Evolutionary conservation across 805 yeast species (phyloP), one percentile per base, ranked within the genome.

Genomic region (Sugiyamaella marilandica): DNA sequence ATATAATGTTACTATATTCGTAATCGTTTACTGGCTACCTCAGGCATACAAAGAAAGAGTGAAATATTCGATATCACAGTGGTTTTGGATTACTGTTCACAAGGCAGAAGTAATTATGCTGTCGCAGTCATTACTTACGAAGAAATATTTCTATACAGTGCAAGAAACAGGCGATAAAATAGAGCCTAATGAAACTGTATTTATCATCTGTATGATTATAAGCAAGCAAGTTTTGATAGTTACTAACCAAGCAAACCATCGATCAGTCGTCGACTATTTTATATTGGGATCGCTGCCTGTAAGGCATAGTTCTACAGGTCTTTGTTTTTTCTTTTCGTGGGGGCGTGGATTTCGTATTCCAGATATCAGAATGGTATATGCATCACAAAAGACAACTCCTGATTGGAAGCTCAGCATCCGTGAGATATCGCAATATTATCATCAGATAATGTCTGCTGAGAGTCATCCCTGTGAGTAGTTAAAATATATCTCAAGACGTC

Each of bases 301-400:
- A 26, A 18, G 26, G 35, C n/a, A 56, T 61, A 5, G 54, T 56
- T 2, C 55, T 47, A 3, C 62, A 57, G 51, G 54, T 45, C 59
- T 32, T 45, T 65, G 14, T 84, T 84, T 0, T 48, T 85, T 83
- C 65, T 79, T 86, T 60, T 75, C 84, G 0, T 88, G 96, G 96
- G 84, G 82, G 49, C 64, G 72, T 5, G 60, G 85, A 2, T 79
- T 88, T 81, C 68, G 74, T 19, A 71, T 84, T 0, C 95, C 95
- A 0, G 75, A 77, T 1, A 34, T 81, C 0, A 67, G 71, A 32
- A 65, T 81, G 2, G 56, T 82, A 10, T 64, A 72, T 48, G 76
- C 77, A 51, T 71, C 83, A 33, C 59, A 79, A 9, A 73, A 74
- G 44, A 74, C 79, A 44, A 90, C 86, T 63, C 95, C 87, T 58